phyloP scores from a whole-genome alignment of 768 basidiomycete genomes.

The Terana coerulea region DNA sequence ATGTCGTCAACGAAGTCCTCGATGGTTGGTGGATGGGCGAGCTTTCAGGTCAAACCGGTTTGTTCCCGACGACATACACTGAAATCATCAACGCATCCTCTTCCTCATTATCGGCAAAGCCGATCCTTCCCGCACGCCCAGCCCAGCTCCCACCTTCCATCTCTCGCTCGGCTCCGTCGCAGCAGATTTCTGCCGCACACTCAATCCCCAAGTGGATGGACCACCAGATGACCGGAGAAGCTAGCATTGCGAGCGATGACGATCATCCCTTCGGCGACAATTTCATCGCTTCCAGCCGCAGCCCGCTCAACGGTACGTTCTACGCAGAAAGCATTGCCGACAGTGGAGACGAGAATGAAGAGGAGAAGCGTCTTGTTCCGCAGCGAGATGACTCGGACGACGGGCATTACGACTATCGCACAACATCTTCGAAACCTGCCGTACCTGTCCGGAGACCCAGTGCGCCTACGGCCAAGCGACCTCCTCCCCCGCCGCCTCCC shows the following conservation, averaged over 20 bases:
- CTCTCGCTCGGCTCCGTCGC: conserved; percentile 29
- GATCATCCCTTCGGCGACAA: conserved; percentile 45
- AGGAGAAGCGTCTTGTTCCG: conserved; percentile 17
- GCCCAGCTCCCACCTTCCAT: not conserved
- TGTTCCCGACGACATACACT: conserved; percentile 80
- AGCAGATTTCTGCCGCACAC: conserved; percentile 3
- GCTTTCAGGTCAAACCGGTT: conserved; percentile 60
- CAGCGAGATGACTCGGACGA: not conserved
- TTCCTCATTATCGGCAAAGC: conserved; percentile 20
- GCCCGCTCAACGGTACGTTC: conserved; percentile 43
- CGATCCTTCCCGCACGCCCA: conserved; percentile 21
- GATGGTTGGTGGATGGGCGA: conserved; percentile 94
- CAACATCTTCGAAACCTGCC: not conserved
- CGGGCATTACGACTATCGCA: not conserved
- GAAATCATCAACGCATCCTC: conserved; percentile 40
- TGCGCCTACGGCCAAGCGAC: conserved; percentile 18
- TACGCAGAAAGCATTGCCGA: conserved; percentile 42
- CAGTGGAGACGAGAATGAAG: conserved; percentile 24
- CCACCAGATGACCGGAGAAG: not conserved
- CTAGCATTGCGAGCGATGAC: conserved; percentile 34
- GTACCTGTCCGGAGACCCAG: conserved; percentile 10
- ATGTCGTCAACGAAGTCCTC: conserved; percentile 74
- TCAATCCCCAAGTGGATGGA: not conserved
- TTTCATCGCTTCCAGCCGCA: conserved; percentile 37
- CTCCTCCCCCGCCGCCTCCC: conserved; percentile 27